Evolutionary conservation across 2,329 filamentous ascomycete species (phyloP), one percentile per base, ranked within the genome.

Genomic region (Zasmidium angulare): DNA sequence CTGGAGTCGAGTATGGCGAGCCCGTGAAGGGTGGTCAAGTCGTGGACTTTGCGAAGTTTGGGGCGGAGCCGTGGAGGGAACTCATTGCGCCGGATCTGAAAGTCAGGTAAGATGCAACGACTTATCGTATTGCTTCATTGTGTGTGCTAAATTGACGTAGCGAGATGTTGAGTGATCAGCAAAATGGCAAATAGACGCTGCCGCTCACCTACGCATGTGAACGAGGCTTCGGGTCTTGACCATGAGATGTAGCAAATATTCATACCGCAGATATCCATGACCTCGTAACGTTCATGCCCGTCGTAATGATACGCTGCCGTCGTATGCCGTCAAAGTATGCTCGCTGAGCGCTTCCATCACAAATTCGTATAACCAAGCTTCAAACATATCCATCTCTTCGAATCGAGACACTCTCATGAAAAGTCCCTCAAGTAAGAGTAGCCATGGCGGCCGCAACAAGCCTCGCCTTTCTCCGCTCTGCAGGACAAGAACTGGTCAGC

Each of bases 391-490:
- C 43, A 46, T 26, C 17, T 31, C 31, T 50, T 29, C 22, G 53
- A 46, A 49, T 43, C 31, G 23, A 17, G 24, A 48, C 14, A n/a
- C 46, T 31, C 47, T 24, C 17, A 4, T 3, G 46, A 10, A n/a
- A n/a, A 20, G 3, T 24, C 29, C 10, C 48, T 65, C 57, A 78
- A 55, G 74, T 73, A 48, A 79, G 68, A 7, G 76, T 78, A 21
- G 74, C 72, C 73, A 79, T 76, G 69, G 77, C 77, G 9, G 75
- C 75, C 62, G 76, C 77, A 48, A 79, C 69, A 49, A 78, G 64
- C 68, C 77, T 78, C 21, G 77, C 75, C 59, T 77, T 76, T 50
- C 75, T 74, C 66, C 73, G 74, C 71, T 66, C 71, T 77, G 73
- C 74, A 62, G 59, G 48, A 56, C 53, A 56, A 56, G 60, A 60